Conservation (phyloP, 129 eudicot species). For the Chrysanthemum seticuspe region DNA sequence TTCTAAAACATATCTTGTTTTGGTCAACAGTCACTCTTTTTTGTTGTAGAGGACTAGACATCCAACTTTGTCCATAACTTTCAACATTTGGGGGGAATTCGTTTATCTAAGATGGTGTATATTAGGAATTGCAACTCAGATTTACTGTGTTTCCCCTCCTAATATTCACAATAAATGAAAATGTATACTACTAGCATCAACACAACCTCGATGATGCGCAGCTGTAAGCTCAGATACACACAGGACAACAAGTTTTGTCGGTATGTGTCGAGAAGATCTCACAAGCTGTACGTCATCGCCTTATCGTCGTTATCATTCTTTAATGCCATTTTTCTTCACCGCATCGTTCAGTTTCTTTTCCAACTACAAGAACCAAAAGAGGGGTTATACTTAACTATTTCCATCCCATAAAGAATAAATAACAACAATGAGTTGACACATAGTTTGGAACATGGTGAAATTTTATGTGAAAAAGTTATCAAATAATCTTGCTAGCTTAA, state of each 20-base stretch:
- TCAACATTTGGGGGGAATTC: constrained; percentile 3
- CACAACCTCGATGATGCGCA: constrained; percentile 15
- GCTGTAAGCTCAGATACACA: constrained; percentile 9
- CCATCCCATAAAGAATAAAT: background rate
- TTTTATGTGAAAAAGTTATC: too few species aligned
- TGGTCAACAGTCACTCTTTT: constrained; percentile 30
- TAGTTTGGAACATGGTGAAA: background rate
- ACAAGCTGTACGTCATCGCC: constrained; percentile 19
- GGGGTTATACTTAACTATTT: background rate
- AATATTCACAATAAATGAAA: constrained; percentile 22
- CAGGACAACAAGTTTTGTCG: background rate
- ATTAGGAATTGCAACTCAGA: constrained; percentile 14
- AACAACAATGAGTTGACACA: background rate
- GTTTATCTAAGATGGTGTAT: constrained; percentile 21
- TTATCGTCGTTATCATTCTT: constrained; percentile 24
- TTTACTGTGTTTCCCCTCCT: constrained; percentile 18
- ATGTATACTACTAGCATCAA: constrained; percentile 12
- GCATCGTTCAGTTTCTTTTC: constrained; percentile 50
- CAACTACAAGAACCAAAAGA: constrained; percentile 47
- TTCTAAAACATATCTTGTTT: constrained; percentile 13
- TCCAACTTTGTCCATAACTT: constrained; percentile 11
- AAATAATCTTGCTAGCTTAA: too few species aligned
- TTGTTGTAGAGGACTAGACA: constrained; percentile 30
- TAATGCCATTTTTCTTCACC: constrained; percentile 40
- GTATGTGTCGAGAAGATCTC: constrained; percentile 5